These are phyloP conservation scores for Russula griseocarnosa DNA, from an alignment of 768 basidiomycete species.

Conservation along the genomic window DNA sequence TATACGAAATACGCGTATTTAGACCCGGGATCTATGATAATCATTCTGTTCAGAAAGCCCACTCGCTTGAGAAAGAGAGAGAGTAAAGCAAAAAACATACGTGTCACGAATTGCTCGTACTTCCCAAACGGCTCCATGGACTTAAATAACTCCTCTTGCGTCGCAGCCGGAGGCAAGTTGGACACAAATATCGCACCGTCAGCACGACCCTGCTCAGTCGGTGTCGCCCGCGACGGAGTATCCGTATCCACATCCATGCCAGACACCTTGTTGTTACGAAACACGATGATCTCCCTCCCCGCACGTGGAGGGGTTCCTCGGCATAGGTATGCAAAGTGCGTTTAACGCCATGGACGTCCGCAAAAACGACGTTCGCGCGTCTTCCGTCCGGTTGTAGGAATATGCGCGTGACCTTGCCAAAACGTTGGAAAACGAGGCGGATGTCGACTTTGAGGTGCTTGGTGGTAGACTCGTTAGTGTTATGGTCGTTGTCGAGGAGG, in stretches of 20 bases:
- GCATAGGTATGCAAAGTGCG: constrained; percentile 15
- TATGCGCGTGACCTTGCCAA: constrained; percentile 10
- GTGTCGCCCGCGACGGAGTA: neutral
- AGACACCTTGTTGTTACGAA: neutral
- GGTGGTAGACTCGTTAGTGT: neutral
- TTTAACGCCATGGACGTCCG: neutral
- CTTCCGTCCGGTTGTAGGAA: neutral
- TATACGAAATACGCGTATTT: constrained; percentile 18
- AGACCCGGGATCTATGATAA: constrained; percentile 10
- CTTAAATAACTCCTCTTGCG: constrained; percentile 1
- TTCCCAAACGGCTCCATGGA: constrained; percentile 4
- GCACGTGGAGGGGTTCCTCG: constrained; percentile 6
- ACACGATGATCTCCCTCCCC: constrained; percentile 5
- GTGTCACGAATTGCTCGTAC: constrained; percentile 13
- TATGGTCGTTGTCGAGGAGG: neutral
- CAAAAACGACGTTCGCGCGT: constrained; percentile 10
- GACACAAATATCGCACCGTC: constrained; percentile 1
- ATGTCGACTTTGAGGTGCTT: constrained; percentile 13
- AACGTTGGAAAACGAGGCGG: constrained; percentile 8
- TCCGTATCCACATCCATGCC: neutral
- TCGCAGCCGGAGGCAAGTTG: neutral
- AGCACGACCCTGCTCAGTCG: neutral
- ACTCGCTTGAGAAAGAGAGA: neutral
- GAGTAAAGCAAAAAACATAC: neutral
- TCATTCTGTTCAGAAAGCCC: neutral